These are phyloP conservation scores for Pelargonium myrrhifolium DNA, from an alignment of 441 rosid species.

Conservation along the genomic window DNA sequence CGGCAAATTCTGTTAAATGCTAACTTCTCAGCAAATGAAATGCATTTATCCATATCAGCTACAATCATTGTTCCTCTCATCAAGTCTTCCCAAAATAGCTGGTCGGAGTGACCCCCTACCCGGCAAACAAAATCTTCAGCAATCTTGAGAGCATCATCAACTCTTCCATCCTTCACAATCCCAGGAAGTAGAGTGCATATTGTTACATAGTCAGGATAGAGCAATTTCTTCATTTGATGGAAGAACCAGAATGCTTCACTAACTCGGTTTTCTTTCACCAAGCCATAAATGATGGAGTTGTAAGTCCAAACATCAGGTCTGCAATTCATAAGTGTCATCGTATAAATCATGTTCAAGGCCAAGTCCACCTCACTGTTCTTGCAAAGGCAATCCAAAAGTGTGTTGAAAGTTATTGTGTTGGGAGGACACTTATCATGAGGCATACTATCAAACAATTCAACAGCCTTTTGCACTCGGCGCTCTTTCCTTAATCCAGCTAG, in stretches of 20 bases:
- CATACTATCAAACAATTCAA: constrained; percentile 61
- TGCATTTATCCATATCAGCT: constrained; percentile 53
- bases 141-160: constrained; percentile 64
- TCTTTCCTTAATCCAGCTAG: constrained; percentile 70
- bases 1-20: constrained; percentile 36
- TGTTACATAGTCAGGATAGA: constrained; percentile 69
- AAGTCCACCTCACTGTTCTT: constrained; percentile 69
- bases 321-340: constrained; percentile 54
- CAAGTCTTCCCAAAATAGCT: constrained; percentile 64
- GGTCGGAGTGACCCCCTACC: constrained; percentile 19
- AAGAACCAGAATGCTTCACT: constrained; percentile 65
- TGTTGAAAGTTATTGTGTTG: constrained; percentile 72
- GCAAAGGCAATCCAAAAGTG: constrained; percentile 84
- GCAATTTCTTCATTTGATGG: constrained; percentile 78
- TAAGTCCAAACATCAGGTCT: constrained; percentile 72
- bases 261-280: constrained; percentile 48
- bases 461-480: constrained; percentile 53
- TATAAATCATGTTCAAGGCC: constrained; percentile 58
- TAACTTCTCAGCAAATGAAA: constrained; percentile 58
- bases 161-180: constrained; percentile 51
- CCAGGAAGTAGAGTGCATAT: constrained; percentile 87
- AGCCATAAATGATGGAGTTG: constrained; percentile 74
- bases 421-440: constrained; percentile 50
- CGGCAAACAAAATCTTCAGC: constrained; percentile 44
- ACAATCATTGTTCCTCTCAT: constrained; percentile 57